Evolutionary conservation across 1,284 basidiomycete species (phyloP).

Genomic region (Ceratobasidium papillatum): DNA sequence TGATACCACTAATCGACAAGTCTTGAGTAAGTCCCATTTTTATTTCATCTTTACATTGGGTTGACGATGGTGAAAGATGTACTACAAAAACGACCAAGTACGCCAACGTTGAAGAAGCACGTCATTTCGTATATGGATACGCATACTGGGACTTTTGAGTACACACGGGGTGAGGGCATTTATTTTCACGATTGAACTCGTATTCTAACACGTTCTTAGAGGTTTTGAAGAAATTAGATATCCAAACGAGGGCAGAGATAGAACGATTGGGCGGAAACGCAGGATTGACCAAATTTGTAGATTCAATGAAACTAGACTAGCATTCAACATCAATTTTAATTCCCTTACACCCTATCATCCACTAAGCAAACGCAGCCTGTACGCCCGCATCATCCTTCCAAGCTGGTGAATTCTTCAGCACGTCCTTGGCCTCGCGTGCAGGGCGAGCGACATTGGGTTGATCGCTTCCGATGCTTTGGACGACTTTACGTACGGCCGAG

Average conservation of each 20-base stretch:
- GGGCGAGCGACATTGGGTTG: conserved; percentile 81
- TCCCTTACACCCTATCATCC: background rate
- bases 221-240: conserved; percentile 67
- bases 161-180: conserved; percentile 60
- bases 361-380: conserved; percentile 47
- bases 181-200: background rate
- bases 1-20: conserved; percentile 74
- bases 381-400: conserved; percentile 51
- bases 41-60: background rate
- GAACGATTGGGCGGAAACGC: conserved; percentile 66
- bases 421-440: conserved; percentile 83
- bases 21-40: conserved; percentile 73
- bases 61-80: conserved; percentile 66
- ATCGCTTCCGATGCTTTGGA: conserved; percentile 75
- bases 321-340: background rate
- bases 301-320: conserved; percentile 48
- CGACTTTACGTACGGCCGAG: conserved; percentile 76
- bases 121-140: conserved; percentile 78
- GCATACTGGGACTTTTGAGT: conserved; percentile 78
- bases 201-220: background rate
- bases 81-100: conserved; percentile 85
- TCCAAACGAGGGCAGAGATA: conserved; percentile 65
- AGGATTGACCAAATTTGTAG: conserved; percentile 58
- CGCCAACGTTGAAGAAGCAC: conserved; percentile 79
- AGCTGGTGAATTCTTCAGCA: conserved; percentile 60